Conservation (phyloP, 2,329 filamentous ascomycete species). For the Fusarium falciforme region DNA sequence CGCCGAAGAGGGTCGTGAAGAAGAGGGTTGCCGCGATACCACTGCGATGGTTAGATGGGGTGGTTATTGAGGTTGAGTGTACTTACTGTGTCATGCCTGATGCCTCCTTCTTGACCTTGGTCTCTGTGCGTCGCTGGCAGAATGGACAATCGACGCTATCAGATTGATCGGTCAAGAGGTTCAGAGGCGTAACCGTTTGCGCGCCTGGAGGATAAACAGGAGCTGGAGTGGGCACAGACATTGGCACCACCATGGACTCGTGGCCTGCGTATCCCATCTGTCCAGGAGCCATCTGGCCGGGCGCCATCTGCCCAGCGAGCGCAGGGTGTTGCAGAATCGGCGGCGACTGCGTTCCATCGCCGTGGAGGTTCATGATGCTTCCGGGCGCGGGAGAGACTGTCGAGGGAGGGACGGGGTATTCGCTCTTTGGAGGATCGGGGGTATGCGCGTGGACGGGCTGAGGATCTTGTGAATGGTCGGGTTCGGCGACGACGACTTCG, state of each 20-base stretch:
- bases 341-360: slow-evolving; percentile 24
- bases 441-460: neutral
- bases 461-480: neutral
- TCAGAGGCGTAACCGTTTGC: slow-evolving; percentile 41
- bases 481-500: slow-evolving; percentile 38
- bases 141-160: slow-evolving; percentile 44
- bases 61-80: neutral
- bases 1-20: slow-evolving; percentile 39
- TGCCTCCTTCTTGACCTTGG: slow-evolving; percentile 34
- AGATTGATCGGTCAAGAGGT: slow-evolving; percentile 40
- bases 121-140: slow-evolving; percentile 36
- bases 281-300: neutral
- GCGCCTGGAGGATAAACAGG: neutral
- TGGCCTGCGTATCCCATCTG: slow-evolving; percentile 27
- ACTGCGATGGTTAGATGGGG: slow-evolving; percentile 4
- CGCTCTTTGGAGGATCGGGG: slow-evolving; percentile 6
- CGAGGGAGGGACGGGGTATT: slow-evolving; percentile 8
- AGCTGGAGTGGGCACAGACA: neutral
- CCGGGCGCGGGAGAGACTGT: slow-evolving; percentile 22
- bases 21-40: slow-evolving; percentile 34
- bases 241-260: slow-evolving; percentile 20
- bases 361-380: slow-evolving; percentile 6
- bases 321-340: slow-evolving; percentile 32
- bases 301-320: slow-evolving; percentile 8
- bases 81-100: slow-evolving; percentile 43